Evolutionary conservation across 75 land plant genomes (phyloP).

Genomic region (Picea glauca): DNA sequence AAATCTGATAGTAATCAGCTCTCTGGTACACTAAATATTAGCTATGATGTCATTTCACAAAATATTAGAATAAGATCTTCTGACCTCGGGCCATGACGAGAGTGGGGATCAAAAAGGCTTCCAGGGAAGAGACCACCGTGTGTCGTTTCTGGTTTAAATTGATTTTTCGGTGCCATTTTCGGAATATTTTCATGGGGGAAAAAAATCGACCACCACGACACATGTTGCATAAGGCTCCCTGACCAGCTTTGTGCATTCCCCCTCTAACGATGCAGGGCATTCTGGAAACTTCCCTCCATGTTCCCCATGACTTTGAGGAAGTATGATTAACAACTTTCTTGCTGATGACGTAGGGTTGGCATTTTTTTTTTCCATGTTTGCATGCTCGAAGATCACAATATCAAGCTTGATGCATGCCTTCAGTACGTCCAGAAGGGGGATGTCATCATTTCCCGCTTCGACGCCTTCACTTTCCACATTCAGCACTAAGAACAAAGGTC

Average conservation of each 20-base stretch:
- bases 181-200: slow-evolving; percentile 68
- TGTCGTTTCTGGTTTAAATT: slow-evolving; percentile 61
- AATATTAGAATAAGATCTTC: slow-evolving; percentile 8
- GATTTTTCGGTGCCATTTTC: slow-evolving; percentile 69
- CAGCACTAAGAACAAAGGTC: slow-evolving; percentile 49
- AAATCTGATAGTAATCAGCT: too few relatives aligned
- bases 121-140: slow-evolving; percentile 59
- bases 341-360: slow-evolving; percentile 64
- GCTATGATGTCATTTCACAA: slow-evolving; percentile 30
- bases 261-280: slow-evolving; percentile 66
- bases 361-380: slow-evolving; percentile 41
- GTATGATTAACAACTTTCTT: slow-evolving; percentile 61
- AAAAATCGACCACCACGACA: slow-evolving; percentile 73
- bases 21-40: too few relatives aligned
- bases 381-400: slow-evolving; percentile 45
- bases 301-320: slow-evolving; percentile 72
- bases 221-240: slow-evolving; percentile 80
- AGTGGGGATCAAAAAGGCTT: slow-evolving; percentile 57
- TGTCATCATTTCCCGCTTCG: slow-evolving; percentile 16
- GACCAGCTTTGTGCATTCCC: slow-evolving; percentile 70
- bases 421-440: slow-evolving; percentile 29
- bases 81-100: slow-evolving; percentile 42
- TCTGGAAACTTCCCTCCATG: slow-evolving; percentile 52
- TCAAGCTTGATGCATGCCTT: slow-evolving; percentile 51
- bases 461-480: slow-evolving; percentile 25